Base-by-base conservation (phyloP, 257 asterid genomes). In the Cinchona pubescens region DNA sequence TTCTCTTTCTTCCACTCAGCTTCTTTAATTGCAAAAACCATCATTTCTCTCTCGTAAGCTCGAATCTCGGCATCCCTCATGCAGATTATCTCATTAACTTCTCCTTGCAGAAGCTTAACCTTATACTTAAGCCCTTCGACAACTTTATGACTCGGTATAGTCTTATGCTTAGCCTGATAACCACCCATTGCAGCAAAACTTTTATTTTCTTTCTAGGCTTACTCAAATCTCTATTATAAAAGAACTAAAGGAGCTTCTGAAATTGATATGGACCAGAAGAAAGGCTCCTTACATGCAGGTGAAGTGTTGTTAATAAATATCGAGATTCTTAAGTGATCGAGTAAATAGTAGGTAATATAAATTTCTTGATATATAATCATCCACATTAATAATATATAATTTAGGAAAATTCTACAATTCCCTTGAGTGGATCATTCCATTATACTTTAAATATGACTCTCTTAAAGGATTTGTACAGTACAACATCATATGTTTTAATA, bases 1-100 rank as follows among this genome's bases (percentile, higher is more conserved):
- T 86, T 90, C 79, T 93, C 96, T 68, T 83, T 79, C 79, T 75
- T 86, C 98, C 97, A 90, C 62, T 91, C 96, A 0, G 82, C 92
- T 75, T 91, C 90, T 74, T 87, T 93, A 76, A 93, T 73, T 0
- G 93, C 91, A 69, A 87, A 87, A 30, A 80, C 86, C 86, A 86
- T 81, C 55, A 90, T 73, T 45, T 91, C 96, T 1, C 82, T 83
- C 79, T 90, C 94, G 46, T 87, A 88, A 14, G 78, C 80, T 51
- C 85, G 87, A 60, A 72, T 86, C 72, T 94, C 97, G 12, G 82
- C 75, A 71, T 90, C 98, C 79, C 97, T 80, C 37, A 83, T 75
- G 85, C 88, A 74, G 90, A 87, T 87, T 14, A 90, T 76, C 46
- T 91, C 97, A 3, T 78, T 82, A 42, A 89, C 79, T 75, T 93